Evolutionary conservation across 345 rosid genomes (phyloP), one percentile per base, ranked within the genome.

Genomic region (Euphorbia lathyris): DNA sequence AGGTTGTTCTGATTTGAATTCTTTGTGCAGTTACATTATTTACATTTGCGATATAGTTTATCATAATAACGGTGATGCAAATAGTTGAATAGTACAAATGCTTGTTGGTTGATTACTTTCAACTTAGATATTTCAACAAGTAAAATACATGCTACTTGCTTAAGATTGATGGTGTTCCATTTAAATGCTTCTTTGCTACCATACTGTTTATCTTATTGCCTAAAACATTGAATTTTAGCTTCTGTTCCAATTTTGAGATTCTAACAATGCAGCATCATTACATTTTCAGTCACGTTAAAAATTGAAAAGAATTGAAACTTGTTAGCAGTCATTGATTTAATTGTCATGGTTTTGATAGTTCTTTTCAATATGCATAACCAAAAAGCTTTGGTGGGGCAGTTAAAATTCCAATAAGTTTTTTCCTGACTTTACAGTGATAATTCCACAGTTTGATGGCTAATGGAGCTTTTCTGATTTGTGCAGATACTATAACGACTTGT

Each of bases 401-500:
- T 64, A 64, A 45, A 64, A 23, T 23, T 63, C 19, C 53, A 23
- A 0, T 45, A 23, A 63, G 23, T 7, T 23, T 6, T 36, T 68
- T 40, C 60, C 59, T 45, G 6, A 25, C 25, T 25, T 51, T 16
- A 7, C 0, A 6, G 6, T 32, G 25, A 61, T 17, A 59, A 47
- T 11, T 26, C n/a, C 42, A 36, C 34, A 65, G 19, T 45, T 58
- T 58, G 30, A 58, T 40, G 67, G 7, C 12, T 43, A 5, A 43
- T 64, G 38, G 36, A 47, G 20, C 7, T 72, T 42, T 36, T 30
- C 62, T 13, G 50, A 58, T 42, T 66, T 86, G 13, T 78, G 72
- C 86, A 94, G 97, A 85, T 91, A 91, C 81, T 78, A 83, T 69
- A 91, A 91, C 84, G 98, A 91, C 82, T 72, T 94, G 67, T 79